These are phyloP conservation scores for Fusarium pilosicola DNA, from an alignment of 2,329 filamentous ascomycete genomes.

Conservation along the genomic window DNA sequence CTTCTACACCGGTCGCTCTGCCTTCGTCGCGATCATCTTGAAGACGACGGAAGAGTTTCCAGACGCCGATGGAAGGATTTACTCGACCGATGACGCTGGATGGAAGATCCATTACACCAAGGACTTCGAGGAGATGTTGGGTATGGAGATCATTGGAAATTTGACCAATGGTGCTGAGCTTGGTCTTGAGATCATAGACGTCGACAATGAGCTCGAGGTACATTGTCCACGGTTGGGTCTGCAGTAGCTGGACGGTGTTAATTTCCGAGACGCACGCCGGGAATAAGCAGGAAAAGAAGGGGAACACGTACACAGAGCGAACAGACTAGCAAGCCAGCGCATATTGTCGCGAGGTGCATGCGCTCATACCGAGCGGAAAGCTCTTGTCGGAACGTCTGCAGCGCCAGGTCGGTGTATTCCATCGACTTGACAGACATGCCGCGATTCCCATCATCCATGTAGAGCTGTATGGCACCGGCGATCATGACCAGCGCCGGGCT, in stretches of 20 bases:
- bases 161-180: slow-evolving; percentile 8
- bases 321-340: slow-evolving; percentile 37
- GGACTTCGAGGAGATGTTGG: slow-evolving; percentile 32
- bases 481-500: slow-evolving; percentile 38
- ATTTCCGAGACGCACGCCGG: background rate
- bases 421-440: slow-evolving; percentile 36
- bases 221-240: slow-evolving; percentile 36
- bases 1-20: slow-evolving; percentile 18
- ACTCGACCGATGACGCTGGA: slow-evolving; percentile 32
- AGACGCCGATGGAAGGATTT: slow-evolving; percentile 29
- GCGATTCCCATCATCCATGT: slow-evolving; percentile 31
- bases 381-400: slow-evolving; percentile 40
- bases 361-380: slow-evolving; percentile 25
- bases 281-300: background rate
- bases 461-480: slow-evolving; percentile 35
- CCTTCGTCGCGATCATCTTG: slow-evolving; percentile 27
- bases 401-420: slow-evolving; percentile 34
- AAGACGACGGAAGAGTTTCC: slow-evolving; percentile 34
- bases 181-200: slow-evolving; percentile 29
- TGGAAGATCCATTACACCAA: slow-evolving; percentile 40
- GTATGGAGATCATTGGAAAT: slow-evolving; percentile 23
- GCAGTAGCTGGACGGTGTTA: slow-evolving; percentile 27
- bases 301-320: slow-evolving; percentile 34
- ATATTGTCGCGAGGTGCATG: slow-evolving; percentile 32
- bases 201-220: slow-evolving; percentile 40